Conservation (phyloP, 1,139 yeast genomes). For the Saccharomyces hybrid region DNA sequence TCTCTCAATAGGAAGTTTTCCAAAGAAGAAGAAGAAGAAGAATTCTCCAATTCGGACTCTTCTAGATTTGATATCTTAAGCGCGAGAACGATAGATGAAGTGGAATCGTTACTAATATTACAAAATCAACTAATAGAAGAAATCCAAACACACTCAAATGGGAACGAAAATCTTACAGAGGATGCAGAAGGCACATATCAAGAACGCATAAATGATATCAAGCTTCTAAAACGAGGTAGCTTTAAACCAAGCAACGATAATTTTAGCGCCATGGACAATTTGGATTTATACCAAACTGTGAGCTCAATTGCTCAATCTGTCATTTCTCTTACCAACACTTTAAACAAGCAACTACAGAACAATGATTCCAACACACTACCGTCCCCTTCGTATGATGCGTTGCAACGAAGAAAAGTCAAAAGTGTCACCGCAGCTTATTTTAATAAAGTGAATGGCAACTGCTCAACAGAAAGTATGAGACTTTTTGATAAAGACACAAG, state of each 20-base stretch:
- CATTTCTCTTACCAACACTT: slow-evolving; percentile 26
- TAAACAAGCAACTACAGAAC: slow-evolving; percentile 10
- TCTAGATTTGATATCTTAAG: slow-evolving; percentile 64
- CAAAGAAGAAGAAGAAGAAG: slow-evolving; percentile 12
- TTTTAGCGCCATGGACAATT: slow-evolving; percentile 30
- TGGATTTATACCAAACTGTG: slow-evolving; percentile 31
- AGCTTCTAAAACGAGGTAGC: slow-evolving; percentile 4
- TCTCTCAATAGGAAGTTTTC: slow-evolving; percentile 23
- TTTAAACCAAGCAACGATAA: neutral
- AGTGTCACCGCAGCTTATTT: slow-evolving; percentile 15
- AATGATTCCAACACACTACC: slow-evolving; percentile 5
- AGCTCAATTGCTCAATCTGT: slow-evolving; percentile 31
- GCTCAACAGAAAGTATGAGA: slow-evolving; percentile 1
- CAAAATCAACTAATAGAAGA: slow-evolving; percentile 32
- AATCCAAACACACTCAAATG: slow-evolving; percentile 11
- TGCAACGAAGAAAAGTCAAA: slow-evolving; percentile 21
- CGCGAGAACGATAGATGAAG: slow-evolving; percentile 72
- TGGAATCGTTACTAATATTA: slow-evolving; percentile 37
- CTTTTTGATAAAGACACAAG: slow-evolving; percentile 6
- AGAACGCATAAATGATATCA: neutral
- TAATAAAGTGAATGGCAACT: slow-evolving; percentile 2
- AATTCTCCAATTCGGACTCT: slow-evolving; percentile 30
- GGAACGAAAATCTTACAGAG: neutral
- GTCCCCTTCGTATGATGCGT: slow-evolving; percentile 21
- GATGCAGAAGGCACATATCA: neutral